Evolutionary conservation across 2,329 filamentous ascomycete species (phyloP), one percentile per base, ranked within the genome.

Genomic region (Cladosporium sphaerospermum): DNA sequence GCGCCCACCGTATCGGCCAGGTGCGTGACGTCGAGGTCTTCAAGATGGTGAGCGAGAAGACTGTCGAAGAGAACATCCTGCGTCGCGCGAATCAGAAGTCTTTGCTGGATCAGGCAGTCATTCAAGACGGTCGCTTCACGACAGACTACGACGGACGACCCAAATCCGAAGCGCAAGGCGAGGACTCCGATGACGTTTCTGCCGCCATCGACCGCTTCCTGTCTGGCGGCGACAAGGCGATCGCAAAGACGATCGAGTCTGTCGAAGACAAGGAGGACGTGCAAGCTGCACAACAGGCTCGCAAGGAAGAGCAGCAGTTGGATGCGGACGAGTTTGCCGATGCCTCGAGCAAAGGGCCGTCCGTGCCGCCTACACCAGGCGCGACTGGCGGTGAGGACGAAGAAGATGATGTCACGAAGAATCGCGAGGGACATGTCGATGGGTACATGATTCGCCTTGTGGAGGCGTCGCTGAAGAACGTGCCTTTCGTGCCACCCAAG

Each of bases 21-120:
- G 97, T 93, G 0, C 85, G 93, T 31, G 93, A 99, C 67, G 93
- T 99, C 32, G 92, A 97, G 69, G 97, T 99, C 55, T 99, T 97
- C 73, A 89, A 77, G 54, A 75, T 78, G 60, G 75, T 78, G 52
- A 71, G 67, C 55, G 75, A 78, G 59, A 75, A 75, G 63, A 99
- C 93, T 0, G 97, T 99, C 56, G 93, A 99, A 70, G 92, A 92
- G 64, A 99, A 99, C 65, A 99, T 99, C 56, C 76, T 99, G 37
- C 88, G 92, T 58, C 97, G 97, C 66, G 90, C 90, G 10, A 95
- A 93, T 50, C 93, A 99, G 71, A 99, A 99, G 74, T 88, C 95
- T 62, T 90, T 99, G 82, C 80, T 99, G 0, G 93, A 99, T 64
- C 93, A 99, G 59, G 89, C 99, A 7, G 91, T 99, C 53, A 99